These are phyloP conservation scores for Solanum dulcamara DNA, from an alignment of 257 asterid genomes.

Conservation along the genomic window DNA sequence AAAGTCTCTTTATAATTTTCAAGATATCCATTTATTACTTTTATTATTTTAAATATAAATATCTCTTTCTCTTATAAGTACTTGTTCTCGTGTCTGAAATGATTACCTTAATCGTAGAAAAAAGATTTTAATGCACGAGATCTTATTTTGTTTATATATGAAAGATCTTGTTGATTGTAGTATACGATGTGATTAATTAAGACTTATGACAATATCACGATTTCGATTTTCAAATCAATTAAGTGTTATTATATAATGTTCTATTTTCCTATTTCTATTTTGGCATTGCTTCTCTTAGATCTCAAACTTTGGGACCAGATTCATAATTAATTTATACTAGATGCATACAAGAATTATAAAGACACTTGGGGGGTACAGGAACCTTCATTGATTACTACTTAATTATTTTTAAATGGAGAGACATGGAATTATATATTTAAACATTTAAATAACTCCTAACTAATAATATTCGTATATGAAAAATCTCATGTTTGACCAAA, in stretches of 20 bases:
- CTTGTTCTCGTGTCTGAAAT: background rate
- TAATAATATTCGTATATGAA: background rate
- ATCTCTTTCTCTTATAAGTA: too few relatives aligned
- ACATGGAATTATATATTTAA: background rate
- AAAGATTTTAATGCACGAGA: background rate
- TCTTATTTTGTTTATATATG: background rate
- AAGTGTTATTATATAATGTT: background rate
- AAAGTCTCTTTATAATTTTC: too few relatives aligned
- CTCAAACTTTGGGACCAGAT: background rate
- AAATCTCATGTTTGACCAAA: conserved; percentile 5
- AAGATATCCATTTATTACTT: too few relatives aligned
- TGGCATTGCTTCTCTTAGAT: background rate
- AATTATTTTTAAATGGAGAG: background rate
- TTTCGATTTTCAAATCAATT: background rate
- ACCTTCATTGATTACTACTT: background rate
- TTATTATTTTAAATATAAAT: too few relatives aligned
- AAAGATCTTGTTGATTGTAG: background rate
- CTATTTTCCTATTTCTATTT: background rate
- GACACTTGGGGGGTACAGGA: background rate
- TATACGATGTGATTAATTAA: background rate
- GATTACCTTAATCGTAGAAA: background rate
- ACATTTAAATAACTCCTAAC: background rate
- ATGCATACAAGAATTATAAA: background rate
- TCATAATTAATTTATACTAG: background rate
- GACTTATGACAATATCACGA: background rate